Base-by-base conservation (phyloP, 306 rosid genomes). In the Gillenia trifoliata region DNA sequence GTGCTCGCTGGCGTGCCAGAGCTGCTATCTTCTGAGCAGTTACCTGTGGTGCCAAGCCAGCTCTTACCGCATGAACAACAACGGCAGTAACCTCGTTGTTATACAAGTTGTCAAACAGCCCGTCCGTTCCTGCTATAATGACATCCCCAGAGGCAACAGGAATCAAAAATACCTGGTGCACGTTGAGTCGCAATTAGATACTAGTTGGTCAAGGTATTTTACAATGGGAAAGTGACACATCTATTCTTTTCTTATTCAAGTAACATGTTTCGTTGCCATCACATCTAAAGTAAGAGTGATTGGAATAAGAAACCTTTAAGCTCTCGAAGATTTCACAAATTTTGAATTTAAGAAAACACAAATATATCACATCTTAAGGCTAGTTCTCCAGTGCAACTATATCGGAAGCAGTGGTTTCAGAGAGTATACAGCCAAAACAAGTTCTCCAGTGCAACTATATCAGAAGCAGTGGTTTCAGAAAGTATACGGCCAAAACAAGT, bases 21-120 rank as follows among this genome's bases (percentile, higher is more conserved):
- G 93, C 92, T 50, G 99, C 96, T 69, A 92, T 94, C 80, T 88
- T 92, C 81, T 92, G 92, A 20, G 99, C 96, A 33, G 93, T 88
- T 70, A 61, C 83, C 71, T 80, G 88, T 10, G 99, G 93, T 80
- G 79, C 98, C 73, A 82, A 70, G 66, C 90, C 88, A 33, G 92
- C 83, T 79, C 91, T 83, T 69, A 78, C 71, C 8, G 91, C 90
- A 49, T 88, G 75, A 29, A 85, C 85, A 59, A 92, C 98, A 74
- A 88, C 78, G 23, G 86, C 84, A 40, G 83, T 81, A 26, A 95
- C 70, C 83, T 90, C 98, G 60, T 79, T 86, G 28, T 82, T 75
- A 82, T 87, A 89, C 82, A 95, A 80, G 71, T 92, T 92, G 92
- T 95, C 97, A 71, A 92, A 92, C 77, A 95, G 84, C 17, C 98